Evolutionary conservation across 73 alveolate genomes (phyloP), one percentile per base, ranked within the genome.

Genomic region (Paramecium biaurelia): DNA sequence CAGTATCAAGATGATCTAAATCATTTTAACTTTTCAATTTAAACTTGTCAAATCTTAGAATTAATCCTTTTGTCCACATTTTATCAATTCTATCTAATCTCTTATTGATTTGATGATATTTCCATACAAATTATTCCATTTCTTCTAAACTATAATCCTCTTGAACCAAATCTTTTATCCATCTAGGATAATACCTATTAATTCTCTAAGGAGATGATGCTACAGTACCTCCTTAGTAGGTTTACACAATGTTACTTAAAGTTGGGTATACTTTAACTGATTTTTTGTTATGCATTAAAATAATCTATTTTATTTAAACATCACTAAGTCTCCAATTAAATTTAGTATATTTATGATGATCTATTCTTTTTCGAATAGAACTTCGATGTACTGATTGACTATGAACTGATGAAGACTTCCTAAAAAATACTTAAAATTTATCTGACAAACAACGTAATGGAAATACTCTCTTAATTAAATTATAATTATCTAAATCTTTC

Each of bases 401-500:
- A 7, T 72, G 86, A 4, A 72, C 86, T 15, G 90, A 79, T 12
- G 70, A 38, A 2, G 74, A 41, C 34, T 34, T 45, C 8, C 90
- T 43, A 37, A 63, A 79, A 24, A 79, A 43, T 2, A 45, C 6
- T 20, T 38, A 79, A 24, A 30, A 30, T 11, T 79, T 79, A 23
- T 79, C 90, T 79, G 30, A 28, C 14, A 79, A 45, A 30, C 45
- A 24, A 8, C 18, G 20, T 24, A 43, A 15, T 24, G 90, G 90
- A 47, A 79, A 43, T 41, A 79, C 74, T 79, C 90, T 43, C 43
- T 18, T 79, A 10, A 79, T 79, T 79, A 30, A 43, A 21, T 23
- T 23, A 10, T 42, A 43, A 79, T 41, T 47, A 79, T 79, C 74
- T 20, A 79, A 45, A 41, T 79, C 90, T 79, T 79, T 79, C 90